Percentiles rank a stretch among this genome's conserved stretches.
These are phyloP conservation scores for Dipteronia dyeriana DNA, from an alignment of 345 rosid genomes.

Conservation along the genomic window DNA sequence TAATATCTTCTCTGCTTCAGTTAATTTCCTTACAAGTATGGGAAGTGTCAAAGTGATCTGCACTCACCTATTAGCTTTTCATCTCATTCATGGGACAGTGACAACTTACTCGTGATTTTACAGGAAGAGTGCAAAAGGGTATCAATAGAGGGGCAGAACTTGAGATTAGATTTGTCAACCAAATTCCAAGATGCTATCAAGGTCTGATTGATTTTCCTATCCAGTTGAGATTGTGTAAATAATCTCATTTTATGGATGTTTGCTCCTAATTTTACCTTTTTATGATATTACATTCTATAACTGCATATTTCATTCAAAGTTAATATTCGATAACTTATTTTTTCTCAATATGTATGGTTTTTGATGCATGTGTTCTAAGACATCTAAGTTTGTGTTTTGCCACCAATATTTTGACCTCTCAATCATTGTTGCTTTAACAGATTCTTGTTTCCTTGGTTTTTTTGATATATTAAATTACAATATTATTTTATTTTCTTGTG, in stretches of 20 bases:
- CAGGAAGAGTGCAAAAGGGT: conserved; percentile 97
- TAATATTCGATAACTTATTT: neutral
- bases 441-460: neutral
- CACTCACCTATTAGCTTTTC: conserved; percentile 4
- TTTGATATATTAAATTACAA: neutral
- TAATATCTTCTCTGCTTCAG: neutral
- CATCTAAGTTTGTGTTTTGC: neutral
- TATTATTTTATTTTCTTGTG: neutral
- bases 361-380: neutral
- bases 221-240: conserved; percentile 2
- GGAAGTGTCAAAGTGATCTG: neutral
- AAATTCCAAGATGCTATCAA: conserved; percentile 93
- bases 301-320: neutral
- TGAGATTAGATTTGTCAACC: conserved; percentile 83
- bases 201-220: conserved; percentile 39
- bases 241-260: neutral
- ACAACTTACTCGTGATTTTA: conserved; percentile 23
- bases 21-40: neutral
- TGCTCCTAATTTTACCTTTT: neutral
- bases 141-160: conserved; percentile 81
- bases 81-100: conserved; percentile 10
- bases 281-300: neutral
- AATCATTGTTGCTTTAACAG: neutral
- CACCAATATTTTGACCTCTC: neutral
- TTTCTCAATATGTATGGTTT: neutral